These are phyloP conservation scores for Musa beccarii DNA, from an alignment of 176 grass and related monocot genomes.

Conservation along the genomic window DNA sequence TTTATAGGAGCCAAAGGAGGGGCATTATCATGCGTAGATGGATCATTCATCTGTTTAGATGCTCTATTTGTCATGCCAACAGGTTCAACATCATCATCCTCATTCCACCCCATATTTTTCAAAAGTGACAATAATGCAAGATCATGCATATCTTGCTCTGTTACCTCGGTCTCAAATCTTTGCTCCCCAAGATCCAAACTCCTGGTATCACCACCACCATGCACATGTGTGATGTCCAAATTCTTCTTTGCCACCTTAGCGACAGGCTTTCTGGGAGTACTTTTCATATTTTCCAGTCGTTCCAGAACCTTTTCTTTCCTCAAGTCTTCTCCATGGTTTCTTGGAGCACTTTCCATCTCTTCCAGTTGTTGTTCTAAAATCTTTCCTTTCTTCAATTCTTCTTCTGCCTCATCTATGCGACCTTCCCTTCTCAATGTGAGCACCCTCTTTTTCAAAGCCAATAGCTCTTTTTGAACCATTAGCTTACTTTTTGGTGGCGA, in stretches of 20 bases:
- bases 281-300: constrained; percentile 76
- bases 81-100: constrained; percentile 30
- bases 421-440: constrained; percentile 87
- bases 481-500: constrained; percentile 61
- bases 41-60: constrained; percentile 4
- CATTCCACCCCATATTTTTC: constrained; percentile 79
- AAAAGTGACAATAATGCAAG: constrained; percentile 60
- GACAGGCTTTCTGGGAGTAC: constrained; percentile 23
- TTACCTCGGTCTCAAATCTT: constrained; percentile 52
- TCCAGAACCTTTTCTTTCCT: constrained; percentile 70
- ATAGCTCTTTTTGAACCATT: constrained; percentile 71
- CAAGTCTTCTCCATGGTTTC: constrained; percentile 42
- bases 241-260: constrained; percentile 22
- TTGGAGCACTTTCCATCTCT: constrained; percentile 60
- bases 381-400: constrained; percentile 67
- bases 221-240: neutral
- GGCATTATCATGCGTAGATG: neutral
- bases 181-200: constrained; percentile 50
- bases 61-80: neutral
- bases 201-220: constrained; percentile 11
- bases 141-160: constrained; percentile 77
- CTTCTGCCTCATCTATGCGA: constrained; percentile 64
- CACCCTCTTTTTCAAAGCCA: constrained; percentile 86
- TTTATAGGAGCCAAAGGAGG: constrained; percentile 3
- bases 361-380: constrained; percentile 82